Percentiles rank a stretch among this genome's conserved stretches.
These are phyloP conservation scores for Didymella pomorum DNA, from an alignment of 2,329 filamentous ascomycete species.

Conservation along the genomic window DNA sequence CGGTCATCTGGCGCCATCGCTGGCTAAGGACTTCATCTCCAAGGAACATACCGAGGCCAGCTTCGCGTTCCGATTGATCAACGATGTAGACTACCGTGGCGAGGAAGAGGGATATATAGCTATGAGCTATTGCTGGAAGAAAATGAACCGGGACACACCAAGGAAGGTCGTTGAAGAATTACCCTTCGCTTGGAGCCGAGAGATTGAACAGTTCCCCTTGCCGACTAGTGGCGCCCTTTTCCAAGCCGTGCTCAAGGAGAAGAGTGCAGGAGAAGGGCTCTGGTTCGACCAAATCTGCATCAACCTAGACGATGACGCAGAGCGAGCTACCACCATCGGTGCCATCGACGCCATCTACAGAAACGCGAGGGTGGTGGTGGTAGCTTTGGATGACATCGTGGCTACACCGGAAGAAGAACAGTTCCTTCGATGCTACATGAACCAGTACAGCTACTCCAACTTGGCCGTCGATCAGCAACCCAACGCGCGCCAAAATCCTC, in stretches of 20 bases:
- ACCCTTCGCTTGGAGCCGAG: conserved; percentile 47
- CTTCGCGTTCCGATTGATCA: conserved; percentile 52
- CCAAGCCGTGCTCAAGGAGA: conserved; percentile 52
- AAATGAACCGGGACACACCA: conserved; percentile 35
- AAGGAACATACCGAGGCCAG: conserved; percentile 30
- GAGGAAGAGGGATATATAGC: conserved; percentile 54
- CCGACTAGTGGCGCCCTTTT: conserved; percentile 52
- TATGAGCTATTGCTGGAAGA: conserved; percentile 55
- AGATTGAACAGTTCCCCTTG: conserved; percentile 49
- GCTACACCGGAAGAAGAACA: conserved; percentile 46
- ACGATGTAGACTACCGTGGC: conserved; percentile 40
- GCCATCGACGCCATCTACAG: conserved; percentile 55
- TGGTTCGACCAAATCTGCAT: conserved; percentile 59
- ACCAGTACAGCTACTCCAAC: conserved; percentile 45
- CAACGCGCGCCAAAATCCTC: conserved; percentile 36
- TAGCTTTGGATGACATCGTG: conserved; percentile 54
- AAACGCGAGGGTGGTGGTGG: conserved; percentile 52
- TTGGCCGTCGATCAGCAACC: conserved; percentile 34
- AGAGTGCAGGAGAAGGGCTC: conserved; percentile 50
- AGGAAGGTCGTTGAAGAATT: conserved; percentile 38
- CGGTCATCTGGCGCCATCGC: conserved; percentile 36
- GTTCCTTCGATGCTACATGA: conserved; percentile 51
- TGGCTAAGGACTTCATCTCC: conserved; percentile 43
- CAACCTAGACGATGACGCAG: conserved; percentile 51
- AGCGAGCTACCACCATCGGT: conserved; percentile 52